Base-by-base conservation (phyloP, 1,139 yeast species). In the Pneumocystis murina region DNA sequence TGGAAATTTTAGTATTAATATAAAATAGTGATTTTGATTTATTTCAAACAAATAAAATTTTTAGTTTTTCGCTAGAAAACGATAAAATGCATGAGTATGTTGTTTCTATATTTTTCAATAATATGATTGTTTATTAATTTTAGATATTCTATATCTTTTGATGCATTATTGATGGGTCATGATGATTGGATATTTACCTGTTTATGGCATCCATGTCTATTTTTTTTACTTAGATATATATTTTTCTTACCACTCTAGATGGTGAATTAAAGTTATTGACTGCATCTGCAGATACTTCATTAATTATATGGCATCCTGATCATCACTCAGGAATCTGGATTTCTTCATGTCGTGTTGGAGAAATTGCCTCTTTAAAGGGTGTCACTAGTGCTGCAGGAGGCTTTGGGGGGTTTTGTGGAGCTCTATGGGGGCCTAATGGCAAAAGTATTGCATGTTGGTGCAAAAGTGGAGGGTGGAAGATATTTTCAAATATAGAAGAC, bases 321-420 rank as follows among this genome's bases (percentile, higher is more conserved):
- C 76, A 76, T 57, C 79, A 82, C 3, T 87, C 96, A 2, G 97
- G 97, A 1, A 85, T 92, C 62, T 94, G 98, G 98, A 80, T 87
- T 24, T 87, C 95, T 66, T 79, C 80, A 24, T 79, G 85, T 40
- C 78, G 97, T 70, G 76, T 94, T 39, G 99, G 99, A 55, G 97
- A 92, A 71, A 79, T 92, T 69, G 86, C 96, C 59, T 86, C 90
- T 62, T 61, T 43, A 20, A 92, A 92, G 74, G 99, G 99, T 69
- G 96, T 98, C 0, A 87, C 95, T 3, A 91, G 98, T 0, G 98
- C 98, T 2, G 92, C 98, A 0, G 99, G 99, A 12, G 87, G 98
- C 0, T 84, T 96, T 1, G 98, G 98, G 68, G 98, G 98, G 2
- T 91, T 94, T 73, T 92, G 96, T 96, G 82, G 88, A 1, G 86